phyloP scores from a whole-genome alignment of 805 yeast species.

The Saturnispora diversa region DNA sequence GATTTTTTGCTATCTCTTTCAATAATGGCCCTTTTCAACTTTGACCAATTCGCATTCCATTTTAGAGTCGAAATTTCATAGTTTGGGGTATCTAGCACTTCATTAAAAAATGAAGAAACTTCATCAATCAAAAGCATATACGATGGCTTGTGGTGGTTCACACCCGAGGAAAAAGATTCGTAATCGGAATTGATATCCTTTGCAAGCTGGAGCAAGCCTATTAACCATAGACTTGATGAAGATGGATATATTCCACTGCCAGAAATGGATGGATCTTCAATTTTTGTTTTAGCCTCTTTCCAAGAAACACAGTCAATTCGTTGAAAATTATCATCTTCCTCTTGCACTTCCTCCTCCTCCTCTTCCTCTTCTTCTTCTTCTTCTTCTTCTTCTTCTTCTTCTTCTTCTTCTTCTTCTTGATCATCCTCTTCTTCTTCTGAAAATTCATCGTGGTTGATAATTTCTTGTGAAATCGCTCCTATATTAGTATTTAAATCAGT shows the following conservation, averaged over 20 bases:
- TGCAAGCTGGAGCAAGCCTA: constrained; percentile 1
- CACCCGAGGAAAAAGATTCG: not conserved
- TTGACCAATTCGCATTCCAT: constrained; percentile 33
- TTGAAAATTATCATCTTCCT: constrained; percentile 17
- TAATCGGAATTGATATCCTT: constrained; percentile 6
- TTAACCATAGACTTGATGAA: constrained; percentile 7
- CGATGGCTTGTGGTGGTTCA: not conserved
- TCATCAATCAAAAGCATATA: constrained; percentile 5
- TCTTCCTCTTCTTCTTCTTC: constrained; percentile 20
- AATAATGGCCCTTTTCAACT: constrained; percentile 22
- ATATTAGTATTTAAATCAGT: not conserved
- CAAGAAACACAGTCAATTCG: too few relatives aligned
- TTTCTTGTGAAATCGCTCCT: too few relatives aligned
- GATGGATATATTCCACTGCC: constrained; percentile 17
- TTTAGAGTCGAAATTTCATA: constrained; percentile 22
- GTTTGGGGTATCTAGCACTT: not conserved
- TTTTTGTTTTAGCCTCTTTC: constrained; percentile 13
- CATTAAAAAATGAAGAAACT: constrained; percentile 9
- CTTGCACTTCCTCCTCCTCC: constrained; percentile 24
- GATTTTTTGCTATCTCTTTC: constrained; percentile 6
- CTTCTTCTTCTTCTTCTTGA: constrained; percentile 17
- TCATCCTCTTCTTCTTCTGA: constrained; percentile 16
- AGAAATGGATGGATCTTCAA: constrained; percentile 17
- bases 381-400: constrained; percentile 18
- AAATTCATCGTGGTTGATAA: too few relatives aligned